Evolutionary conservation across 208 protist genomes (phyloP).

Genomic region (Trypanosoma conorhini): DNA sequence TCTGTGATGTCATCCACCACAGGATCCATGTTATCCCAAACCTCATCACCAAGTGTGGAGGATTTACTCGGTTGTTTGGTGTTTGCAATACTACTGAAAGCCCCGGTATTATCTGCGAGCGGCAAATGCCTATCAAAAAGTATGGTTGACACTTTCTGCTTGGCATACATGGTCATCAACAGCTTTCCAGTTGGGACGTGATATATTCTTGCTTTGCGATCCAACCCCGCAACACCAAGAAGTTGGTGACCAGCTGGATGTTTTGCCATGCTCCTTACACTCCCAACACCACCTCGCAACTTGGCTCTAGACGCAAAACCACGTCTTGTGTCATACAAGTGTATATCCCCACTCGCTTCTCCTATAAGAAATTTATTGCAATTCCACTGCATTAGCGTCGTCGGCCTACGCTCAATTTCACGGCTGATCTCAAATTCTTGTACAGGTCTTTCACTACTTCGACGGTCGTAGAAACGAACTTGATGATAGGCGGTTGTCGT

Average conservation of each 20-base stretch:
- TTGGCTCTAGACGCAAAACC: slow-evolving; percentile 85
- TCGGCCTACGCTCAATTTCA: slow-evolving; percentile 78
- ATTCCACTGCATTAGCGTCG: slow-evolving; percentile 83
- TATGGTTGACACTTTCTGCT: slow-evolving; percentile 68
- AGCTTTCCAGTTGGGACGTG: slow-evolving; percentile 85
- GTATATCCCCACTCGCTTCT: slow-evolving; percentile 80
- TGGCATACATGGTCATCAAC: slow-evolving; percentile 69
- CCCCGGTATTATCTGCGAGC: slow-evolving; percentile 55
- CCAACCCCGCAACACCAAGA: slow-evolving; percentile 69
- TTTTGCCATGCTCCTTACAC: slow-evolving; percentile 79
- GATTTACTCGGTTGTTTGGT: slow-evolving; percentile 66
- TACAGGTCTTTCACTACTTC: slow-evolving; percentile 68
- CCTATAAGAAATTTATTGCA: slow-evolving; percentile 87
- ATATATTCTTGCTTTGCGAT: slow-evolving; percentile 79
- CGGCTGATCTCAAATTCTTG: slow-evolving; percentile 83
- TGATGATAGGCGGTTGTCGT: slow-evolving; percentile 78
- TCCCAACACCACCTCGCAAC: slow-evolving; percentile 81
- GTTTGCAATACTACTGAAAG: slow-evolving; percentile 69
- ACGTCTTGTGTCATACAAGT: slow-evolving; percentile 82
- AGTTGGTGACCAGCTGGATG: slow-evolving; percentile 82
- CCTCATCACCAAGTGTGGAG: slow-evolving; percentile 57
- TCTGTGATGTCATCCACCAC: slow-evolving; percentile 71
- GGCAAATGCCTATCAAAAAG: slow-evolving; percentile 68
- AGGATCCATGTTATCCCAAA: slow-evolving; percentile 90
- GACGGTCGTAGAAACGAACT: slow-evolving; percentile 82